phyloP scores from a whole-genome alignment of 768 basidiomycete species.

The Russula vinacea region DNA sequence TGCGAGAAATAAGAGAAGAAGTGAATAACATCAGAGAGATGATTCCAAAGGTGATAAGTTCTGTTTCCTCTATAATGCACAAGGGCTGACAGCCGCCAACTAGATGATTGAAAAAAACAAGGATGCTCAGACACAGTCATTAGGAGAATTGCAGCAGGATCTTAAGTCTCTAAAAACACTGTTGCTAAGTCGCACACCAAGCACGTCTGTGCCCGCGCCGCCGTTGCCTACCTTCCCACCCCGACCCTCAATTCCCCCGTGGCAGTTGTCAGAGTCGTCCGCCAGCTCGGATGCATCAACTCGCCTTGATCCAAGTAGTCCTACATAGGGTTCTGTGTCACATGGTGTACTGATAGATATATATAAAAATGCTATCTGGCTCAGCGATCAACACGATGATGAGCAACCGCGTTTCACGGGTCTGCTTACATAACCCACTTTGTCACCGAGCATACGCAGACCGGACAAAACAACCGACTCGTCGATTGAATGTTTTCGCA shows the following conservation, averaged over 20 bases:
- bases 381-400: too few species aligned
- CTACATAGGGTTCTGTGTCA: neutral
- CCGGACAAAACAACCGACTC: neutral
- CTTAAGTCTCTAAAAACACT: slow-evolving; percentile 92
- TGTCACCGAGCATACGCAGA: neutral
- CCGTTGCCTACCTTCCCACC: slow-evolving; percentile 52
- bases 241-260: slow-evolving; percentile 79
- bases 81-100: slow-evolving; percentile 13
- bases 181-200: slow-evolving; percentile 67
- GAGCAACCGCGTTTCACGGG: too few species aligned
- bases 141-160: slow-evolving; percentile 87
- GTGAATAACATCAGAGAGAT: slow-evolving; percentile 86
- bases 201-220: slow-evolving; percentile 47
- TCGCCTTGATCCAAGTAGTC: slow-evolving; percentile 11
- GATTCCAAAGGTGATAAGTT: slow-evolving; percentile 75
- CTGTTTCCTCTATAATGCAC: slow-evolving; percentile 11
- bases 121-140: slow-evolving; percentile 75
- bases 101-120: slow-evolving; percentile 96
- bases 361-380: too few species aligned
- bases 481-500: slow-evolving; percentile 61
- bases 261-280: slow-evolving; percentile 67
- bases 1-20: slow-evolving; percentile 90
- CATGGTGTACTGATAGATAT: neutral
- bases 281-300: slow-evolving; percentile 22
- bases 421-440: neutral